Evolutionary conservation across 1,139 yeast genomes (phyloP).

Genomic region (Debaryomyces fabryi): DNA sequence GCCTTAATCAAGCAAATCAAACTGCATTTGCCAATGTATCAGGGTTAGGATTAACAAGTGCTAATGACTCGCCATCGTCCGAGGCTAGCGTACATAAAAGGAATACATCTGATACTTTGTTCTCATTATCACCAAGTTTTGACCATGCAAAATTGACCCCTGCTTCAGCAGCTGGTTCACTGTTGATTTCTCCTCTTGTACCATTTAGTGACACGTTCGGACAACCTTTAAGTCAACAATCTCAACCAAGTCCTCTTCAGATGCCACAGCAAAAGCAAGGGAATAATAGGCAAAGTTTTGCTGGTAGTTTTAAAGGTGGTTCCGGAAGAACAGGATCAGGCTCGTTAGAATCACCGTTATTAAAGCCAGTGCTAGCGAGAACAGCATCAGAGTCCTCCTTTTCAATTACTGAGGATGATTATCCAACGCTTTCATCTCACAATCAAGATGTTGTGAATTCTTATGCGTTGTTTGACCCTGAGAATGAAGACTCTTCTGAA

Average conservation of each 20-base stretch:
- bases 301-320: constrained; percentile 13
- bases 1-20: constrained; percentile 21
- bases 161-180: constrained; percentile 6
- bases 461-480: constrained; percentile 74
- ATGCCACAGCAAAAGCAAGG: constrained; percentile 8
- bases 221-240: constrained; percentile 10
- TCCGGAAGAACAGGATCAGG: constrained; percentile 29
- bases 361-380: constrained; percentile 50
- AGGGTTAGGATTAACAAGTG: constrained; percentile 16
- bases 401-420: constrained; percentile 54
- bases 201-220: constrained; percentile 10
- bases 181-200: constrained; percentile 12
- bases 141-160: constrained; percentile 32
- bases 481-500: constrained; percentile 46
- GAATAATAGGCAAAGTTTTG: not conserved
- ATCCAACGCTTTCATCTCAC: constrained; percentile 31
- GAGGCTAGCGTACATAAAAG: constrained; percentile 35
- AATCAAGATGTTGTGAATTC: constrained; percentile 32
- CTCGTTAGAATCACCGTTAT: constrained; percentile 50
- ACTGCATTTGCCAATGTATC: constrained; percentile 25
- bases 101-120: constrained; percentile 48
- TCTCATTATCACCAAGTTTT: constrained; percentile 50
- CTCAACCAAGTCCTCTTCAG: constrained; percentile 8
- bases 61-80: constrained; percentile 33
- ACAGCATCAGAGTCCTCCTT: constrained; percentile 60